phyloP scores from a whole-genome alignment of 176 grass and related monocot genomes.

The Carex cristatella region DNA sequence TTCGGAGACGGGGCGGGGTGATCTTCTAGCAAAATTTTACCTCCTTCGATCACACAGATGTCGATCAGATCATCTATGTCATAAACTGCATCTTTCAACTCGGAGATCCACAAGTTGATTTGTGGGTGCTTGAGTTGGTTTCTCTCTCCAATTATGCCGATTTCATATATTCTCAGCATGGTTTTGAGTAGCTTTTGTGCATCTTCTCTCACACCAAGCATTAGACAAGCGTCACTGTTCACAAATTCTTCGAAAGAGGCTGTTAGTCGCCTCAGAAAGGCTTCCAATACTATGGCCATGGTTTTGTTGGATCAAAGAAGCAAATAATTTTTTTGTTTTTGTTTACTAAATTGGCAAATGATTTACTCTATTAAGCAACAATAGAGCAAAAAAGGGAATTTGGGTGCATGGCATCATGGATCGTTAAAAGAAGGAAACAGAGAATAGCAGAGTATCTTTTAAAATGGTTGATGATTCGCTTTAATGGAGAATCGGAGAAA shows the following conservation, averaged over 20 bases:
- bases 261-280: slow-evolving; percentile 40
- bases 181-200: slow-evolving; percentile 36
- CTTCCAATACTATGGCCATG: slow-evolving; percentile 69
- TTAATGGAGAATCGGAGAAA: neutral
- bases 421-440: slow-evolving; percentile 17
- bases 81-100: slow-evolving; percentile 61
- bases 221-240: slow-evolving; percentile 29
- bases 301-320: slow-evolving; percentile 1
- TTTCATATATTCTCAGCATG: slow-evolving; percentile 33
- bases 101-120: slow-evolving; percentile 37
- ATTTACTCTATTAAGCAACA: neutral
- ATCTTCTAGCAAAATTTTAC: slow-evolving; percentile 38
- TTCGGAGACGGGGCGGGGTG: slow-evolving; percentile 1
- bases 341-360: neutral
- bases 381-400: neutral
- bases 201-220: slow-evolving; percentile 49
- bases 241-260: slow-evolving; percentile 31
- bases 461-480: neutral
- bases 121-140: slow-evolving; percentile 16
- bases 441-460: neutral
- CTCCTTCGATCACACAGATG: slow-evolving; percentile 47
- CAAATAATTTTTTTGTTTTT: neutral
- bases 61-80: slow-evolving; percentile 63
- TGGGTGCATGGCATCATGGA: neutral
- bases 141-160: slow-evolving; percentile 34